Conservation (phyloP, 2,329 filamentous ascomycete species). For the Mycosphaerelloides madeirae region DNA sequence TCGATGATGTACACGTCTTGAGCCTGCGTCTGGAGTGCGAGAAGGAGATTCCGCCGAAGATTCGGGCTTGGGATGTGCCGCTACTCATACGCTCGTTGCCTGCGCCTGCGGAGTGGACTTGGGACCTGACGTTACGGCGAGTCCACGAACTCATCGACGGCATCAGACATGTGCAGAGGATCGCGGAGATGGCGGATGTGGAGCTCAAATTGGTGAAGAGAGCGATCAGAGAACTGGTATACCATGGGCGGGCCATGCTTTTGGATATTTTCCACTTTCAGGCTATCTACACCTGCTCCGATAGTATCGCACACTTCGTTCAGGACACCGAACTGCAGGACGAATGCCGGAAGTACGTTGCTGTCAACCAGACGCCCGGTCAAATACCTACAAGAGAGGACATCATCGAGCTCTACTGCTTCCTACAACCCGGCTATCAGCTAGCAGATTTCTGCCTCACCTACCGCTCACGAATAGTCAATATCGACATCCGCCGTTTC, state of each 20-base stretch:
- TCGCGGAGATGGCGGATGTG: constrained; percentile 78
- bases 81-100: constrained; percentile 57
- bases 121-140: constrained; percentile 72
- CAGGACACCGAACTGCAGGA: constrained; percentile 71
- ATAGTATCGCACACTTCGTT: constrained; percentile 74
- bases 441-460: constrained; percentile 80
- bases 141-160: constrained; percentile 86
- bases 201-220: constrained; percentile 81
- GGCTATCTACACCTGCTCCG: constrained; percentile 80
- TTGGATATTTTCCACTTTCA: constrained; percentile 94
- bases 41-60: constrained; percentile 67
- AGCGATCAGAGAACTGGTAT: constrained; percentile 81
- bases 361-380: constrained; percentile 35
- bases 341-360: constrained; percentile 83
- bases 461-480: constrained; percentile 65
- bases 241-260: constrained; percentile 85
- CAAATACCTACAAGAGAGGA: constrained; percentile 24
- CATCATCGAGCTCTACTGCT: constrained; percentile 78
- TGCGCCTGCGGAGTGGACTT: constrained; percentile 57
- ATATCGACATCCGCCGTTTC: constrained; percentile 82
- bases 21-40: constrained; percentile 47
- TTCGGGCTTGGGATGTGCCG: constrained; percentile 87
- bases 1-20: constrained; percentile 24
- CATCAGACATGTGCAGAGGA: constrained; percentile 80
- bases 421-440: constrained; percentile 76